phyloP scores from a whole-genome alignment of 257 asterid species.

The Fraxinus anomala region DNA sequence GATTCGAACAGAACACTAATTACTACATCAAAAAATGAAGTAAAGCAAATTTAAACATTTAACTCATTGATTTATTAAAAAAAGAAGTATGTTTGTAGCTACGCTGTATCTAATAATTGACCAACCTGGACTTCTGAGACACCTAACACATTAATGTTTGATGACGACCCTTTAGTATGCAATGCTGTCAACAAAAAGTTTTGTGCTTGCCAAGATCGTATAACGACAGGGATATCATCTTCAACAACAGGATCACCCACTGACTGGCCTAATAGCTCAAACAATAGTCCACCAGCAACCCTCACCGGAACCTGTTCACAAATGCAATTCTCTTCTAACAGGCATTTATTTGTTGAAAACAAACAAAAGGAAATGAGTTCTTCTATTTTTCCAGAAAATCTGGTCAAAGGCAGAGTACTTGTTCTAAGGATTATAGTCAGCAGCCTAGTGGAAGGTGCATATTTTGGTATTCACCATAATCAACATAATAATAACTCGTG shows the following conservation, averaged over 20 bases:
- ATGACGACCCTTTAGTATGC: constrained; percentile 49
- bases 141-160: constrained; percentile 43
- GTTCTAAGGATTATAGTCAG: neutral
- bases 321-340: constrained; percentile 7
- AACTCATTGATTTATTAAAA: neutral
- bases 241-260: constrained; percentile 42
- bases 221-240: constrained; percentile 49
- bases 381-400: neutral
- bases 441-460: neutral
- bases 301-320: constrained; percentile 50
- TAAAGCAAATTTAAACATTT: neutral
- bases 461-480: neutral
- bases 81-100: neutral
- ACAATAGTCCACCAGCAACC: constrained; percentile 53
- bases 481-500: neutral
- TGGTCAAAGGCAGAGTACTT: neutral
- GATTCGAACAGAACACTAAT: constrained; percentile 18
- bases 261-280: constrained; percentile 56
- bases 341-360: neutral
- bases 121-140: constrained; percentile 54
- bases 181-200: constrained; percentile 46
- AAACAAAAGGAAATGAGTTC: constrained; percentile 5
- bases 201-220: constrained; percentile 53
- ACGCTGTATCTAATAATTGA: constrained; percentile 16
- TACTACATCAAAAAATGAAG: neutral